These are phyloP conservation scores for Stevia rebaudiana DNA, from an alignment of 140 eudicot genomes.

Conservation along the genomic window DNA sequence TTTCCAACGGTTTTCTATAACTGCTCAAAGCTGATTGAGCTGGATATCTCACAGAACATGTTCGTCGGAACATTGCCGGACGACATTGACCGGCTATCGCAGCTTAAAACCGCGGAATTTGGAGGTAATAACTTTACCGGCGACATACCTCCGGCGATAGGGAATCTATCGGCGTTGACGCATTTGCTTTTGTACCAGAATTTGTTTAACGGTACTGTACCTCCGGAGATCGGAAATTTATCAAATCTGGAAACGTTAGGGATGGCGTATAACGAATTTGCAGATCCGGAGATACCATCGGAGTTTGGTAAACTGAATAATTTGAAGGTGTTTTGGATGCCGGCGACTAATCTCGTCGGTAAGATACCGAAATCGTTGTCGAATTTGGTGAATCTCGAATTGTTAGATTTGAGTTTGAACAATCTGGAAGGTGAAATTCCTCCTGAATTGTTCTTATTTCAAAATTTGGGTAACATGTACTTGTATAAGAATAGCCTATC, in stretches of 20 bases:
- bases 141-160: constrained; percentile 52
- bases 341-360: constrained; percentile 38
- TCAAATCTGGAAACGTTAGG: constrained; percentile 36
- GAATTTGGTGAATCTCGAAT: constrained; percentile 33
- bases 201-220: constrained; percentile 57
- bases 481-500: constrained; percentile 48
- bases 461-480: constrained; percentile 34
- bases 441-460: constrained; percentile 42
- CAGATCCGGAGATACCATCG: constrained; percentile 36
- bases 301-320: constrained; percentile 49
- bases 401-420: constrained; percentile 50
- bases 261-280: constrained; percentile 46
- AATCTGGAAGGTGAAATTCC: constrained; percentile 55
- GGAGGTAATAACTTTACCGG: constrained; percentile 71
- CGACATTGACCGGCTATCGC: constrained; percentile 35
- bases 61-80: constrained; percentile 53
- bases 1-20: constrained; percentile 49
- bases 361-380: constrained; percentile 45
- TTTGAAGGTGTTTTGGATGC: constrained; percentile 45
- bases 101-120: constrained; percentile 39
- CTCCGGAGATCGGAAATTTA: constrained; percentile 57
- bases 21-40: constrained; percentile 37
- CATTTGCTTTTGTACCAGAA: constrained; percentile 35
- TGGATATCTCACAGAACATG: constrained; percentile 56
- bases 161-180: constrained; percentile 36